Base-by-base conservation (phyloP, 116 monocot genomes). In the Posidonia oceanica region DNA sequence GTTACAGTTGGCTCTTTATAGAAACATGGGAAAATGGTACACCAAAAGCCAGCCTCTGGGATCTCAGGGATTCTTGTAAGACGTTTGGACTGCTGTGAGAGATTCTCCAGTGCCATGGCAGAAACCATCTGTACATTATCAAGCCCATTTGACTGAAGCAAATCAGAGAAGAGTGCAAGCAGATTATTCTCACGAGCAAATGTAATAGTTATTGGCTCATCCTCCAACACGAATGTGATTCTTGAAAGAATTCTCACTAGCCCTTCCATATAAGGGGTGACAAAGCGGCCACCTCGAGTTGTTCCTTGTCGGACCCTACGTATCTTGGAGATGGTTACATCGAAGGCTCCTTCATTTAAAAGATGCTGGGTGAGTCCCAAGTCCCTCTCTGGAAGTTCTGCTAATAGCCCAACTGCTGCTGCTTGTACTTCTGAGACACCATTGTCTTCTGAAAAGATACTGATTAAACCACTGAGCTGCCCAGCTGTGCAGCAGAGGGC, bases 391-490 rank as follows among this genome's bases (percentile, higher is more conserved):
- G 98, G 84, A 67, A 98, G 89, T 5, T 86, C 79, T 38, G 90
- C 85, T 39, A 93, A 63, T 13, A 98, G 80, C 4, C 84, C 83
- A 15, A 81, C 40, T 5, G 90, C 87, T 40, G 85, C 90, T 36
- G 84, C 87, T 75, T 98, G 93, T 51, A 93, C 93, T 74, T 98
- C 98, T 29, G 86, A 75, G 63, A 86, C 75, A 7, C 85, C 83
- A 65, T 72, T 71, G 52, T 78, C 76, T 14, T 92, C 97, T 41
- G 80, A 78, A 41, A 93, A 78, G 62, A 90, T 80, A 51, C 66
- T 82, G 29, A 86, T 78, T 66, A 98, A 75, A 68, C 84, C 76
- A 42, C 80, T 56, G 1, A 98, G 82, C 68, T 85, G 92, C 16
- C 90, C 81, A 20, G 82, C 64, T 68, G 81, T 83, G 44, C 77